phyloP scores from a whole-genome alignment of 2,329 filamentous ascomycete genomes.

The Fusarium pilosicola region DNA sequence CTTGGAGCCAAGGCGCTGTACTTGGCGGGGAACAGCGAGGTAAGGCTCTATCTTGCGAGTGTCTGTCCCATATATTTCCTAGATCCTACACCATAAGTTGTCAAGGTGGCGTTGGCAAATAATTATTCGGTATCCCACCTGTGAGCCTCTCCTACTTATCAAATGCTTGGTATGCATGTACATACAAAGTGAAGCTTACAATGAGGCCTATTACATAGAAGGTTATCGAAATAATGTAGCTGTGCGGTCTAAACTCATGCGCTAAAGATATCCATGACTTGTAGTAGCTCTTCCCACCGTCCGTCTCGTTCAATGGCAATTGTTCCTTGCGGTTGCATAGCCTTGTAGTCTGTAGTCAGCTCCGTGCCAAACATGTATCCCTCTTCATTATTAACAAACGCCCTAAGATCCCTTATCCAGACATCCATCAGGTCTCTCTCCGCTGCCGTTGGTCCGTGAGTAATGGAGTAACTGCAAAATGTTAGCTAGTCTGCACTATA shows the following conservation, averaged over 20 bases:
- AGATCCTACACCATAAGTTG: fast-evolving
- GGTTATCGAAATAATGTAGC: neutral
- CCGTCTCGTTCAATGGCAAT: neutral
- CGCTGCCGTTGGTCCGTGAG: neutral
- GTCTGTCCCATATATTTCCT: neutral
- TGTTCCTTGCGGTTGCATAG: slow-evolving; percentile 1
- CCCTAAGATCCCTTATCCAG: neutral
- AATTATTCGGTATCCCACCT: fast-evolving
- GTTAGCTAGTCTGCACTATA: neutral
- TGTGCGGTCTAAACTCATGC: neutral
- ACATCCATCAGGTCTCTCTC: neutral
- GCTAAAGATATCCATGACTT: slow-evolving; percentile 10
- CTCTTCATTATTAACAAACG: slow-evolving; percentile 1
- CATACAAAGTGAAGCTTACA: no score
- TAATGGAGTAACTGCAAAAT: neutral
- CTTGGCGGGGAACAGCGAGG: neutral
- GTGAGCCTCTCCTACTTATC: fast-evolving
- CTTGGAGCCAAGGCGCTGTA: neutral
- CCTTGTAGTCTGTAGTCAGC: neutral
- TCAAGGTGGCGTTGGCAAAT: fast-evolving
- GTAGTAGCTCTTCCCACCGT: slow-evolving; percentile 6
- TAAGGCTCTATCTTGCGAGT: neutral
- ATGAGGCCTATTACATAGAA: fast-evolving
- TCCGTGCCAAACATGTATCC: neutral
- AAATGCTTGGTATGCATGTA: no score